Evolutionary conservation across 2,329 filamentous ascomycete species (phyloP).

Genomic region (Neonectria sp.): DNA sequence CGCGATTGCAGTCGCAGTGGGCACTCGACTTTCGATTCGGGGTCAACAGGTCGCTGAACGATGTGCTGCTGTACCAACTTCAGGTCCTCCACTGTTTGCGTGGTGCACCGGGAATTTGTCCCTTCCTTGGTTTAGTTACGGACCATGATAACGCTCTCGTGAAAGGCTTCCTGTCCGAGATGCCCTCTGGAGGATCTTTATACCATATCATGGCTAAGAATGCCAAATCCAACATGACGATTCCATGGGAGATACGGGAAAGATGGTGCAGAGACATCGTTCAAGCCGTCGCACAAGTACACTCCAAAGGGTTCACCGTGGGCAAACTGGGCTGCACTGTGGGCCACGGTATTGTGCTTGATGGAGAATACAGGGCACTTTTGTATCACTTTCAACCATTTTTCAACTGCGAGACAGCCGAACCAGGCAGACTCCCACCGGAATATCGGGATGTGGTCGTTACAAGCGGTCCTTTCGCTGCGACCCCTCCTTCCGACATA

Average conservation of each 20-base stretch:
- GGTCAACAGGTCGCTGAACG: background rate
- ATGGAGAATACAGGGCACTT: background rate
- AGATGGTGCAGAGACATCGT: background rate
- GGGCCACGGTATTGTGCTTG: background rate
- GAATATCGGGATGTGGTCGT: background rate
- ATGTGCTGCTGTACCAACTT: background rate
- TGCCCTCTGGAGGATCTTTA: background rate
- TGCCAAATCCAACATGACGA: background rate
- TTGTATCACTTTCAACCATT: background rate
- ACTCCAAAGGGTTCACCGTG: background rate
- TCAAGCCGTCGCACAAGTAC: background rate
- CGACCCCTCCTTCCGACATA: background rate
- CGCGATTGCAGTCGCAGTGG: background rate
- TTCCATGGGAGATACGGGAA: background rate
- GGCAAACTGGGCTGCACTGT: background rate
- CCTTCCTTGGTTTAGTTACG: background rate
- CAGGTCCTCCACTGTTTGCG: background rate
- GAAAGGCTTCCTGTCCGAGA: background rate
- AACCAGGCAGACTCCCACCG: background rate
- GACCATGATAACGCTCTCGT: background rate
- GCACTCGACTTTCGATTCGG: background rate
- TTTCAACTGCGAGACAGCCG: background rate
- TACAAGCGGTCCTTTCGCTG: background rate
- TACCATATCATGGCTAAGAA: background rate
- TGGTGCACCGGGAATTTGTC: background rate